Evolutionary conservation across 768 basidiomycete species (phyloP).

Genomic region (Agrocybe chaxingu): DNA sequence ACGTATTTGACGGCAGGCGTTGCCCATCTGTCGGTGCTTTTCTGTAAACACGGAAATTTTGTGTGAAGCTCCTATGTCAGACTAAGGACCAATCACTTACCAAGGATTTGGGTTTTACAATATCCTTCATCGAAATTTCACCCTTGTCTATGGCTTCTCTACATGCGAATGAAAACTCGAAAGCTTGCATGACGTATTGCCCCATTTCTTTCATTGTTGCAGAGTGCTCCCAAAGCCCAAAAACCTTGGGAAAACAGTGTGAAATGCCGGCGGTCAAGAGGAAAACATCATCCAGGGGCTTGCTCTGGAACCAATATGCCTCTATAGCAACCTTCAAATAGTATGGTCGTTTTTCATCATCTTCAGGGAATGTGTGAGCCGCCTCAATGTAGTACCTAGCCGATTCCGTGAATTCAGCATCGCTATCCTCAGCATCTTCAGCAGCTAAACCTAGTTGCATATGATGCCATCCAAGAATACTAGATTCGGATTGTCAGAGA

Average conservation of each 20-base stretch:
- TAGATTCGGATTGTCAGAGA: constrained; percentile 7
- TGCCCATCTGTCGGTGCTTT: constrained; percentile 5
- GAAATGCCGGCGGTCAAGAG: constrained; percentile 19
- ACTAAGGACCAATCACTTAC: neutral
- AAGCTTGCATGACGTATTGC: too few relatives aligned
- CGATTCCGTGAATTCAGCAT: constrained; percentile 18
- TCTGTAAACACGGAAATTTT: neutral
- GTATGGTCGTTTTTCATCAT: constrained; percentile 33
- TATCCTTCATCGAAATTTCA: neutral
- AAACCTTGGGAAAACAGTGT: constrained; percentile 12
- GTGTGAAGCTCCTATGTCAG: neutral
- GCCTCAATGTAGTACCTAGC: constrained; percentile 28
- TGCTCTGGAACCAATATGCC: constrained; percentile 23
- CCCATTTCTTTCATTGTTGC: neutral
- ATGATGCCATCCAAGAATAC: constrained; percentile 28
- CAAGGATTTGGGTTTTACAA: constrained; percentile 7
- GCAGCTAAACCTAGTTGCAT: constrained; percentile 18
- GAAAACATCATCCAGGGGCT: constrained; percentile 23
- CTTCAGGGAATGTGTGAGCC: constrained; percentile 27
- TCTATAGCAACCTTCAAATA: constrained; percentile 30
- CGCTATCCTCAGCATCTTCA: constrained; percentile 10
- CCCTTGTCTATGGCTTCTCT: neutral
- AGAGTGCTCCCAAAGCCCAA: constrained; percentile 14
- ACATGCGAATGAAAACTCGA: neutral
- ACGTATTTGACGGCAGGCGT: constrained; percentile 1